phyloP scores from a whole-genome alignment of 1,284 basidiomycete species.

The Ceratobasidium sp. region DNA sequence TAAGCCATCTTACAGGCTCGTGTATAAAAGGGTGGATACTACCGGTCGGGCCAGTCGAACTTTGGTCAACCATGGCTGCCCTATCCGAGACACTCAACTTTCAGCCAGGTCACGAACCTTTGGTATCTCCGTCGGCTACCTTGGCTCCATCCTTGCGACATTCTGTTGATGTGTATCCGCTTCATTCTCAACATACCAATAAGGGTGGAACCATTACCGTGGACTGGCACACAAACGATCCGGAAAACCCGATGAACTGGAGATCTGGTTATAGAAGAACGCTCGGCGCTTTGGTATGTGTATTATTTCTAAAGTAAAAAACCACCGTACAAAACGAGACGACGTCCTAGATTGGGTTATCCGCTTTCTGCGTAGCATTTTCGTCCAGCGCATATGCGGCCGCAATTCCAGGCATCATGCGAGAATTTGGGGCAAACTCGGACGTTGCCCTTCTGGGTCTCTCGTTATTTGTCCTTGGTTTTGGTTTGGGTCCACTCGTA shows the following conservation, averaged over 20 bases:
- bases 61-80: conserved; percentile 7
- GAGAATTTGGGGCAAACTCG: conserved; percentile 1
- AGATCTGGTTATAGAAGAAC: background rate
- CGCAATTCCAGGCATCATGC: conserved; percentile 32
- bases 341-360: conserved; percentile 20
- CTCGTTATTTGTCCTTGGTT: conserved; percentile 38
- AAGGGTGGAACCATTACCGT: background rate
- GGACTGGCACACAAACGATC: conserved; percentile 28
- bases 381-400: conserved; percentile 40
- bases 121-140: conserved; percentile 29
- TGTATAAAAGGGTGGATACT: background rate
- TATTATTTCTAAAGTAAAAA: background rate
- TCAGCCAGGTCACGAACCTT: conserved; percentile 1
- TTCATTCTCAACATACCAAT: background rate
- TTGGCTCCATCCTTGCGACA: conserved; percentile 37
- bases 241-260: conserved; percentile 44
- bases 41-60: no score
- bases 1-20: background rate
- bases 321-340: no score
- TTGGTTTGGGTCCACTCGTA: conserved; percentile 39
- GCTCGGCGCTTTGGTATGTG: conserved; percentile 19
- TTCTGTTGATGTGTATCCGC: conserved; percentile 5
- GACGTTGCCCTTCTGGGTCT: conserved; percentile 36
- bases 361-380: conserved; percentile 39
- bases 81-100: background rate